Evolutionary conservation across 2,329 filamentous ascomycete genomes (phyloP).

Genomic region (Colletotrichum lindemuthianum): DNA sequence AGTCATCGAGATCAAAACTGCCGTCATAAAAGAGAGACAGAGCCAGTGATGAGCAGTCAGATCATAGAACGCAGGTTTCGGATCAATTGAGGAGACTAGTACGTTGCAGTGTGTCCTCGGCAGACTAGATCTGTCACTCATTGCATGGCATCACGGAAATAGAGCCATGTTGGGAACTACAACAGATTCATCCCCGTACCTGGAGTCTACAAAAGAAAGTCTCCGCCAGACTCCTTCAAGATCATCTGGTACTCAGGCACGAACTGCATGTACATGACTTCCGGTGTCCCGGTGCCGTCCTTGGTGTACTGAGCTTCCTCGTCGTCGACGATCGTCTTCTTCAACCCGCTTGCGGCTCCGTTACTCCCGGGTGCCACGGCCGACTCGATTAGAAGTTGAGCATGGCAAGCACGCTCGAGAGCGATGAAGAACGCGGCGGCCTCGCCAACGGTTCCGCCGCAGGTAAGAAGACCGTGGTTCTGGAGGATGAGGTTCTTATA

Average conservation of each 20-base stretch:
- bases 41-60: too few relatives aligned
- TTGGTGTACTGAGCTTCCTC: conserved; percentile 51
- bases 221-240: conserved; percentile 43
- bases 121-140: too few relatives aligned
- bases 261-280: conserved; percentile 50
- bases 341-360: conserved; percentile 39
- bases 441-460: conserved; percentile 75
- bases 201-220: conserved; percentile 41
- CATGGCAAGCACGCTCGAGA: conserved; percentile 73
- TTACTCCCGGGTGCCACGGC: conserved; percentile 48
- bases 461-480: conserved; percentile 77
- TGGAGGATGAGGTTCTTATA: conserved; percentile 71
- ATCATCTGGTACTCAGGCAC: conserved; percentile 45
- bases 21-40: too few relatives aligned
- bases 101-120: too few relatives aligned
- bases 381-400: conserved; percentile 74
- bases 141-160: too few relatives aligned
- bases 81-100: too few relatives aligned
- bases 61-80: too few relatives aligned
- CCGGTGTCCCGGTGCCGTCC: conserved; percentile 39
- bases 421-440: conserved; percentile 75
- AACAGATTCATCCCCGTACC: too few relatives aligned
- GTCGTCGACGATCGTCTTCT: conserved; percentile 51
- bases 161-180: too few relatives aligned
- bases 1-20: too few relatives aligned